Percentiles rank a stretch among this genome's conserved stretches.
Conservation (phyloP, 306 rosid genomes). For the Trichosanthes cucumerina region DNA sequence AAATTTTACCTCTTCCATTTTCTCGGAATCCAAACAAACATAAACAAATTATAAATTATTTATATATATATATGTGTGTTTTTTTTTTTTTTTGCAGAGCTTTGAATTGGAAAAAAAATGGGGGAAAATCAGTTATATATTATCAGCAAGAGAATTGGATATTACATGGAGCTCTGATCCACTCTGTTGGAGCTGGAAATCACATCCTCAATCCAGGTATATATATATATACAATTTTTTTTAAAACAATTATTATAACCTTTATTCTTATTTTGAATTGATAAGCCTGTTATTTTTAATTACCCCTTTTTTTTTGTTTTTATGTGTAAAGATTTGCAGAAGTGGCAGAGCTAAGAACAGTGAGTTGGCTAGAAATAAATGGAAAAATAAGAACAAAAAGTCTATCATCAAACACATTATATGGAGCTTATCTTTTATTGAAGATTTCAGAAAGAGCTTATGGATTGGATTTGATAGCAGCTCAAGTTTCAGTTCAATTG, state of each 20-base stretch:
- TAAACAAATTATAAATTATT: background rate
- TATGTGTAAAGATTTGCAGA: too few species aligned
- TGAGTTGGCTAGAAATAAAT: constrained; percentile 41
- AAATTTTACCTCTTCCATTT: background rate
- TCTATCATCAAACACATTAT: constrained; percentile 34
- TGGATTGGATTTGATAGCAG: constrained; percentile 32
- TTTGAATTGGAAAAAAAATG: constrained; percentile 36
- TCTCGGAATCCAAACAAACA: background rate
- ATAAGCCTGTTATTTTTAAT: too few species aligned
- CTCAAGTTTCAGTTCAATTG: constrained; percentile 22
- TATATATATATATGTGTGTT: background rate
- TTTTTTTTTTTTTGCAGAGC: constrained; percentile 31
- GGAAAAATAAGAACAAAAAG: constrained; percentile 28
- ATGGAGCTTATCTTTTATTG: constrained; percentile 45
- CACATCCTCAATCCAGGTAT: constrained; percentile 32
- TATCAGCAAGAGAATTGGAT: constrained; percentile 45
- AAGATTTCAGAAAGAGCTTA: constrained; percentile 29
- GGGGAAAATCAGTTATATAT: constrained; percentile 28
- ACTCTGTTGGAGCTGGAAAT: constrained; percentile 46
- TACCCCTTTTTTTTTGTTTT: too few species aligned
- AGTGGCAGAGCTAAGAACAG: constrained; percentile 44
- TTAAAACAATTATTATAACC: too few species aligned
- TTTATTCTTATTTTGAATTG: too few species aligned
- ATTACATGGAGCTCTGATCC: constrained; percentile 39
- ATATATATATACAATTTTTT: background rate